Conservation (phyloP, 371 early-diverging fungal genomes). For the Mucor sp. region DNA sequence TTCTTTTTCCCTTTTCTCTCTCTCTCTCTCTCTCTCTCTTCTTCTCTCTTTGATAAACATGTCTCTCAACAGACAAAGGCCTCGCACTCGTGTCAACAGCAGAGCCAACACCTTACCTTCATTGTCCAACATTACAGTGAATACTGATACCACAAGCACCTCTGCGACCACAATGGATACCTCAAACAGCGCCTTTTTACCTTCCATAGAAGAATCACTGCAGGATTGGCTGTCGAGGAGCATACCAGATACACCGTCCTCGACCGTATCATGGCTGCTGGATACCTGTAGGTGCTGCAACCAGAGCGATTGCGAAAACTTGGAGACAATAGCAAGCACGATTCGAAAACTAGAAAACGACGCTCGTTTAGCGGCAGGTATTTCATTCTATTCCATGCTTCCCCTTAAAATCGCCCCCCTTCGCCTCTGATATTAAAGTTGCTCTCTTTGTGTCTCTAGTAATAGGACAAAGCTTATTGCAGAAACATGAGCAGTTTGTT, state of each 20-base stretch:
- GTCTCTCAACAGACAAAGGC: slow-evolving; percentile 22
- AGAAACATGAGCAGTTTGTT: slow-evolving; percentile 45
- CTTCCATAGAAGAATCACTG: slow-evolving; percentile 40
- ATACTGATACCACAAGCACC: not conserved
- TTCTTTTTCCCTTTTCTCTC: not conserved
- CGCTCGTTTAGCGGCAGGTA: slow-evolving; percentile 52
- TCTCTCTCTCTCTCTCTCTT: not conserved
- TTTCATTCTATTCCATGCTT: not conserved
- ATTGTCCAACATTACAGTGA: slow-evolving; percentile 10
- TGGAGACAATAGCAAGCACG: slow-evolving; percentile 27
- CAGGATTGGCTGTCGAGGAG: slow-evolving; percentile 43
- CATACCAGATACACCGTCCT: slow-evolving; percentile 27
- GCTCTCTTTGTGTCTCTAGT: slow-evolving; percentile 12
- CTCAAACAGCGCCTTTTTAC: not conserved
- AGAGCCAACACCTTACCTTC: slow-evolving; percentile 15
- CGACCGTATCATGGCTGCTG: slow-evolving; percentile 16
- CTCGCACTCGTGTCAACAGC: slow-evolving; percentile 9
- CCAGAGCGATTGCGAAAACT: slow-evolving; percentile 29
- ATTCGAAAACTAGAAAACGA: slow-evolving; percentile 46
- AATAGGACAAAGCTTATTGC: slow-evolving; percentile 49
- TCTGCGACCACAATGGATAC: not conserved
- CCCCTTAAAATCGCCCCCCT: not conserved
- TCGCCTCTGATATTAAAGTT: not conserved
- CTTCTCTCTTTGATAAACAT: slow-evolving; percentile 2
- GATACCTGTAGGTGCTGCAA: slow-evolving; percentile 43